A percentile compares a stretch with the other conserved stretches of the same genome.
These are phyloP conservation scores for Silybum marianum DNA, from an alignment of 129 eudicot genomes.

Conservation along the genomic window DNA sequence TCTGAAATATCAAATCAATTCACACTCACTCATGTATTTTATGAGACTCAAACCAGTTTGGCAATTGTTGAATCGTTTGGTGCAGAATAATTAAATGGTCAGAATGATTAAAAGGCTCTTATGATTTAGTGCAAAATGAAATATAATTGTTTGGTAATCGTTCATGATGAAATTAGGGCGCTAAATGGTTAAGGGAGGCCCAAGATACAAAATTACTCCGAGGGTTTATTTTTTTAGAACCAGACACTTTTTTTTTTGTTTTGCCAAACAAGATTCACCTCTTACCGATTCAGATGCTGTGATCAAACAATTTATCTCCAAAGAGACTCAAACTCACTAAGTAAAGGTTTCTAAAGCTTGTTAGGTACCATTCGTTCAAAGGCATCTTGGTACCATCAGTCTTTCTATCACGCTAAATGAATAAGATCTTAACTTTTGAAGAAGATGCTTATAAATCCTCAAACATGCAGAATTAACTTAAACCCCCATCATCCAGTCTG, in stretches of 20 bases:
- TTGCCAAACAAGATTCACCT: no score
- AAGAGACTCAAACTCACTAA: neutral
- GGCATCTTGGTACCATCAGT: neutral
- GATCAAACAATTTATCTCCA: neutral
- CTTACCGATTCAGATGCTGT: no score
- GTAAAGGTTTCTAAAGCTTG: neutral
- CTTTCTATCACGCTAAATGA: neutral
- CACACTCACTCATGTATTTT: neutral
- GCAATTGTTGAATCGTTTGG: no score
- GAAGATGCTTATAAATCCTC: neutral
- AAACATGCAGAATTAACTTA: conserved; percentile 1
- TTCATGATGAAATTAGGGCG: no score
- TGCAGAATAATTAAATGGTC: no score
- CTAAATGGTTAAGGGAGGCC: no score
- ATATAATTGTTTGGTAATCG: no score
- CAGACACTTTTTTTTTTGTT: no score
- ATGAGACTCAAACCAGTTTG: neutral
- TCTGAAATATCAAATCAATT: neutral
- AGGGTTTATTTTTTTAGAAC: no score
- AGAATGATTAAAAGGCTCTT: no score
- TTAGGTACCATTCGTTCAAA: neutral
- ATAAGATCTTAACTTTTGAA: neutral
- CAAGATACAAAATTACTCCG: no score
- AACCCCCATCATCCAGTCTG: neutral
- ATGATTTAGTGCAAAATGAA: no score